phyloP scores from a whole-genome alignment of 2,329 filamentous ascomycete species.

The Plenodomus lindquistii region DNA sequence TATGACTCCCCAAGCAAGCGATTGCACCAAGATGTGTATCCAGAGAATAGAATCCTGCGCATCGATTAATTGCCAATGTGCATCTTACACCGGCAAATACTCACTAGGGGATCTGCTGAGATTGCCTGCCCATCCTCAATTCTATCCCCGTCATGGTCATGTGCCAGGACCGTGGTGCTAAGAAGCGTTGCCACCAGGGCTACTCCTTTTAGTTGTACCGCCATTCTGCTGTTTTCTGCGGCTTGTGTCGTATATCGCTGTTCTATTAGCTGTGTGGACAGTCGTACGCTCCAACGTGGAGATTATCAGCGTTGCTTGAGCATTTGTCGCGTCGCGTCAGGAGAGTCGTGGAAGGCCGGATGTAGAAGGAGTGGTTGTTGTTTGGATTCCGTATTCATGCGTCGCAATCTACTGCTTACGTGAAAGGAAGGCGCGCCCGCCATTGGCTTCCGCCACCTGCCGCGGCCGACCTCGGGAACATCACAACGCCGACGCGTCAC shows the following conservation, averaged over 20 bases:
- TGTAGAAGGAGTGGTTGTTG: conserved; percentile 2
- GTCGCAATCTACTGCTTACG: conserved; percentile 32
- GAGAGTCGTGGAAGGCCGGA: conserved; percentile 1
- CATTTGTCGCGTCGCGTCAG: conserved; percentile 7
- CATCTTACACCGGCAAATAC: conserved; percentile 2
- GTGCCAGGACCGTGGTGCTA: conserved; percentile 33
- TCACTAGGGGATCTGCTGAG: conserved; percentile 43
- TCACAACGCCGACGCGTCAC: conserved; percentile 6
- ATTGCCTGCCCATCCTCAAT: conserved; percentile 45
- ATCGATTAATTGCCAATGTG: conserved; percentile 14
- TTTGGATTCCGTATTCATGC: conserved; percentile 22
- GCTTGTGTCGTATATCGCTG: no score
- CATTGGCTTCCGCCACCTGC: conserved; percentile 23
- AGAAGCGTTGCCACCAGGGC: conserved; percentile 29
- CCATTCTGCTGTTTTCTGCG: conserved; percentile 14
- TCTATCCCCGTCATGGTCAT: conserved; percentile 47
- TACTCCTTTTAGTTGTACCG: conserved; percentile 10
- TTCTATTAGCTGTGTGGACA: no score
- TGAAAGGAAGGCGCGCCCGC: conserved; percentile 20
- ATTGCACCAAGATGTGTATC: conserved; percentile 90
- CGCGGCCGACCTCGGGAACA: conserved; percentile 8
- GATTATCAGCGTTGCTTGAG: conserved; percentile 15
- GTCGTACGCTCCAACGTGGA: conserved; percentile 19
- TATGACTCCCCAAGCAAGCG: conserved; percentile 83
- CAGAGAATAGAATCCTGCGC: conserved; percentile 78